These are phyloP conservation scores for Pestalotiopsis sp. DNA, from an alignment of 2,329 filamentous ascomycete genomes.

Conservation along the genomic window DNA sequence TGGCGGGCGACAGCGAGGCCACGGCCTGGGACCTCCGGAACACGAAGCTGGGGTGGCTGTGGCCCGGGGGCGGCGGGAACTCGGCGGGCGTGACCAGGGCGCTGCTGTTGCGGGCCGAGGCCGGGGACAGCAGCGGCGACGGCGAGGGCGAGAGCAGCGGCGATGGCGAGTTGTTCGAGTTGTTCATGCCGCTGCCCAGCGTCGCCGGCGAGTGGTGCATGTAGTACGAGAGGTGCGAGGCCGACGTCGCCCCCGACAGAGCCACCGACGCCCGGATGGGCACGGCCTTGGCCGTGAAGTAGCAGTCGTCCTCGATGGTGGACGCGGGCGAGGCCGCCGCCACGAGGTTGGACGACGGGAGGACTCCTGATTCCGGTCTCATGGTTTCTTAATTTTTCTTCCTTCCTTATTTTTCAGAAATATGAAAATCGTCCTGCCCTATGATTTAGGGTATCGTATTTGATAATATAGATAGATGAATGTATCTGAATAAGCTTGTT, in stretches of 20 bases:
- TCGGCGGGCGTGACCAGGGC: neutral
- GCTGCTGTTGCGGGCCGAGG: neutral
- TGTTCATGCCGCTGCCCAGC: neutral
- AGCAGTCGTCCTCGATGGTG: neutral
- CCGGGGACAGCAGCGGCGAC: neutral
- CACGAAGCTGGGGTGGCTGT: constrained; percentile 5
- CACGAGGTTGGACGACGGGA: neutral
- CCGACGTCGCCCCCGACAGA: neutral
- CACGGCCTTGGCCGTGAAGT: constrained; percentile 10
- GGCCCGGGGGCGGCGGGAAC: constrained; percentile 7
- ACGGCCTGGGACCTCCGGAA: neutral
- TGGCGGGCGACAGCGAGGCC: neutral
- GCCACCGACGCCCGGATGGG: constrained; percentile 1
- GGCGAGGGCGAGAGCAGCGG: neutral
- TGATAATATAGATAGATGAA: neutral
- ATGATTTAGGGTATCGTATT: neutral
- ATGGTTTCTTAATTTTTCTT: neutral
- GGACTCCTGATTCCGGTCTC: neutral
- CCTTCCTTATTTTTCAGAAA: too few species aligned
- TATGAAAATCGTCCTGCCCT: neutral
- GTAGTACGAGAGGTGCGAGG: neutral
- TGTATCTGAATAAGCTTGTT: neutral
- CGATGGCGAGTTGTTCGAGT: neutral
- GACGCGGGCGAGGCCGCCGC: neutral
- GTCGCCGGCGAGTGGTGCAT: neutral